These are phyloP conservation scores for Pythium chondricola DNA, from an alignment of 352 stramenopile genomes.

Conservation along the genomic window DNA sequence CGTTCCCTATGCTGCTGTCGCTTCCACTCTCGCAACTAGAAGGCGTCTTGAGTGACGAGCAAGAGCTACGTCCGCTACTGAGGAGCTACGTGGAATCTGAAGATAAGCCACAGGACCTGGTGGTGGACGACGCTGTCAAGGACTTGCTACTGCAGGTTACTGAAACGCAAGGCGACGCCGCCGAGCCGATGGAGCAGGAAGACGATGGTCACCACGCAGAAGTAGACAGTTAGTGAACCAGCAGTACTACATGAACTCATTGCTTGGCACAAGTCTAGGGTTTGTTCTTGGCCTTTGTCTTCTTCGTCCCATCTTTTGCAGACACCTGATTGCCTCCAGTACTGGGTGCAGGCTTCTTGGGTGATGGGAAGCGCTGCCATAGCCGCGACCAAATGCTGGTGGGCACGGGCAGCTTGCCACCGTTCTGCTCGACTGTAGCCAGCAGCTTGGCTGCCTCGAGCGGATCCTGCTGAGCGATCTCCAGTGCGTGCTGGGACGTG, in stretches of 20 bases:
- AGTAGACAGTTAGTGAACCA: not conserved
- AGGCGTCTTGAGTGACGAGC: slow-evolving; percentile 51
- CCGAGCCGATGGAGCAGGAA: not conserved
- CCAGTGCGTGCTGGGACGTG: slow-evolving; percentile 61
- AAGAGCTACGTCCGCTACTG: slow-evolving; percentile 42
- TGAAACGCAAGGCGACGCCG: not conserved
- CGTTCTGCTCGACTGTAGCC: slow-evolving; percentile 29
- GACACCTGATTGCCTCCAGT: not conserved
- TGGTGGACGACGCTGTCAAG: slow-evolving; percentile 9
- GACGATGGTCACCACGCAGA: not conserved
- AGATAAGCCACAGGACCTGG: not conserved
- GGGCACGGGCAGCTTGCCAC: slow-evolving; percentile 6
- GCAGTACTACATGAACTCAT: no score
- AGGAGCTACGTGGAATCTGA: slow-evolving; percentile 28
- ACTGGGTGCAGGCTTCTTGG: no score
- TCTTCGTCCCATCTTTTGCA: not conserved
- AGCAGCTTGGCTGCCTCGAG: slow-evolving; percentile 59
- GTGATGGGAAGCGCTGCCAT: not conserved
- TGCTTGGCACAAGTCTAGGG: no score
- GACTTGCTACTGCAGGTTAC: slow-evolving; percentile 9
- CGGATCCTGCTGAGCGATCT: slow-evolving; percentile 43
- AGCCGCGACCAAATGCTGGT: not conserved
- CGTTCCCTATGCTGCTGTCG: slow-evolving; percentile 50
- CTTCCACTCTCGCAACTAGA: slow-evolving; percentile 46
- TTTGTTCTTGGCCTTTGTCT: slow-evolving; percentile 6